phyloP scores from a whole-genome alignment of 441 rosid species.

The Pelargonium australe region DNA sequence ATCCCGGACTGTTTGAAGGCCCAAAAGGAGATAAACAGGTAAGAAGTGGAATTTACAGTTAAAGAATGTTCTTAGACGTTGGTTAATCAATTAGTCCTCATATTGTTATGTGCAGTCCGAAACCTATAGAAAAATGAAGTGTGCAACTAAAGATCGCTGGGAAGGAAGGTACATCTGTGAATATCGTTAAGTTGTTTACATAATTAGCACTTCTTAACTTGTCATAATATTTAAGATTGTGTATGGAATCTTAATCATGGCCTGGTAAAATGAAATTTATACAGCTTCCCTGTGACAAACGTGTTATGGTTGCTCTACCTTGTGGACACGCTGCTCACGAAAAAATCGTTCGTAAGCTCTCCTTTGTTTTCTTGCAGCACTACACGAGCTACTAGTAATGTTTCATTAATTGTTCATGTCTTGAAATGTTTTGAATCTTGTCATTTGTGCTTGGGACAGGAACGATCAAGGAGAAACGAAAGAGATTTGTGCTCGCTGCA shows the following conservation, averaged over 20 bases:
- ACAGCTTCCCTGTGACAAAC: constrained; percentile 84
- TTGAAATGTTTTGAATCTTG: too few species aligned
- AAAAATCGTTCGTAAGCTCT: constrained; percentile 81
- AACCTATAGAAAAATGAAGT: constrained; percentile 83
- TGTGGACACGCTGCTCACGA: constrained; percentile 66
- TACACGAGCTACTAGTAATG: not conserved
- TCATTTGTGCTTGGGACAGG: constrained; percentile 22
- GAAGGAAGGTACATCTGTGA: constrained; percentile 61
- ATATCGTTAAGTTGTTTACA: not conserved
- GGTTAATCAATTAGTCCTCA: not conserved
- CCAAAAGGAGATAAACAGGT: constrained; percentile 91
- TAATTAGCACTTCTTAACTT: too few species aligned
- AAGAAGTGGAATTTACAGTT: constrained; percentile 16
- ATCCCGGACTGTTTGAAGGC: constrained; percentile 79
- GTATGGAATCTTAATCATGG: not conserved
- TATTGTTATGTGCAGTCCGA: constrained; percentile 52
- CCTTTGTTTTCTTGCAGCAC: not conserved
- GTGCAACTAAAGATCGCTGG: constrained; percentile 72
- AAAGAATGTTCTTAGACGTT: too few species aligned
- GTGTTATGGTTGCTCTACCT: constrained; percentile 88
- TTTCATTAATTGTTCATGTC: not conserved
- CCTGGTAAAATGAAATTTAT: constrained; percentile 9
- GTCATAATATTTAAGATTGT: not conserved
- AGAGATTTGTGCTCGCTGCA: constrained; percentile 74
- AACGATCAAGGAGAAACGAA: constrained; percentile 51